These are phyloP conservation scores for Eutrema japonicum DNA, from an alignment of 345 rosid species.

Conservation along the genomic window DNA sequence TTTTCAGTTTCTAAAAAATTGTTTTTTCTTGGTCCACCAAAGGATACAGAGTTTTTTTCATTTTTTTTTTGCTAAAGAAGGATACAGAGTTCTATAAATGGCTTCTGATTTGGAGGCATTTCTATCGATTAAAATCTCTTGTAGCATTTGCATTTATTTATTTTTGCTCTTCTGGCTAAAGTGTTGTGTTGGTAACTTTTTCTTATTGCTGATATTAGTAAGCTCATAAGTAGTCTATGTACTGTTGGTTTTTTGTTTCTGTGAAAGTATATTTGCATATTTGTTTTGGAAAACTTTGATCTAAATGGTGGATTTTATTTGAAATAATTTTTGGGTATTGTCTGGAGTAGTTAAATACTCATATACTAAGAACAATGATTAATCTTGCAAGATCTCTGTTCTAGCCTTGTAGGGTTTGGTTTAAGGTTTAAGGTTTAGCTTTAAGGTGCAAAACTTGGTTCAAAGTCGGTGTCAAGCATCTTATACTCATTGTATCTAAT, in stretches of 20 bases:
- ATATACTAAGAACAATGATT: background rate
- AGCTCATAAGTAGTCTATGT: too few relatives aligned
- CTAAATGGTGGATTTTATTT: background rate
- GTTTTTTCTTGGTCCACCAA: too few relatives aligned
- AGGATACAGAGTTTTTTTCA: too few relatives aligned
- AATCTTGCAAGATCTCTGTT: slow-evolving; percentile 16
- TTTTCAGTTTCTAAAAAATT: too few relatives aligned
- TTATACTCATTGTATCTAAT: background rate
- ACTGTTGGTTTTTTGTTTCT: too few relatives aligned
- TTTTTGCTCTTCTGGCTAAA: background rate
- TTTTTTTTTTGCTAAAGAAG: too few relatives aligned
- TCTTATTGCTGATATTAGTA: background rate
- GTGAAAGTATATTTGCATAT: too few relatives aligned
- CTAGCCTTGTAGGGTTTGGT: background rate
- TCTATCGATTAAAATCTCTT: background rate
- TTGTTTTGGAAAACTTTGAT: background rate
- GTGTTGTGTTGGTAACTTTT: background rate
- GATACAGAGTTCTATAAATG: too few relatives aligned
- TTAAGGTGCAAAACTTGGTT: too few relatives aligned
- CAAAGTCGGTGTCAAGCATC: background rate
- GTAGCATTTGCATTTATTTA: background rate
- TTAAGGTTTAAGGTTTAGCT: background rate
- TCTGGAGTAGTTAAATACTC: background rate
- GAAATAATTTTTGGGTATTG: background rate
- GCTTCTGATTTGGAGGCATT: background rate